These are phyloP conservation scores for Bretschneidera sinensis DNA, from an alignment of 345 rosid species.

Conservation along the genomic window DNA sequence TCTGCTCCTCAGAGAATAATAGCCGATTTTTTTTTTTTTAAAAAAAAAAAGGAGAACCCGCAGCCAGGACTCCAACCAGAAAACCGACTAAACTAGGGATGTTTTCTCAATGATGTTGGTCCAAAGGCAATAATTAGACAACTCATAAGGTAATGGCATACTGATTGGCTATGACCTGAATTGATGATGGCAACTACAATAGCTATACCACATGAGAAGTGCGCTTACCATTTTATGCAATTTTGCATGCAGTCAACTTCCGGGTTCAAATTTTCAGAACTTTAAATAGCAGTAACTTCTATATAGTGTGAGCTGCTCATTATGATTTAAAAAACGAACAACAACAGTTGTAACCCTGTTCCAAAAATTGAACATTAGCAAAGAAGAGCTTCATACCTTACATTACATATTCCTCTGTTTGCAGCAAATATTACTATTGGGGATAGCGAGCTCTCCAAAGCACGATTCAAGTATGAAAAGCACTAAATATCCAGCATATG, in stretches of 20 bases:
- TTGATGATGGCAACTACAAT: too few relatives aligned
- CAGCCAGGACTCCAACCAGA: too few relatives aligned
- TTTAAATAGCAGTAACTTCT: background rate
- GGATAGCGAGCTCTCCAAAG: conserved; percentile 90
- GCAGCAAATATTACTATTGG: conserved; percentile 98
- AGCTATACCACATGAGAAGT: background rate
- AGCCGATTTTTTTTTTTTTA: too few relatives aligned
- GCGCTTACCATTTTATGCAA: background rate
- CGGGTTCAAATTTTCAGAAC: background rate
- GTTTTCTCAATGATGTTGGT: too few relatives aligned
- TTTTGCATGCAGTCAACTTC: background rate
- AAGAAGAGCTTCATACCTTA: conserved; percentile 52
- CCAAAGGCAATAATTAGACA: too few relatives aligned
- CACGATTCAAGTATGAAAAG: conserved; percentile 94
- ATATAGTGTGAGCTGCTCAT: background rate
- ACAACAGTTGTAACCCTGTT: background rate
- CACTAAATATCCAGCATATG: conserved; percentile 99
- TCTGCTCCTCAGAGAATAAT: too few relatives aligned
- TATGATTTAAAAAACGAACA: too few relatives aligned
- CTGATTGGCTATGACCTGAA: too few relatives aligned
- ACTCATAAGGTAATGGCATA: too few relatives aligned
- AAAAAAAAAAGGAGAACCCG: too few relatives aligned
- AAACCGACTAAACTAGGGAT: too few relatives aligned
- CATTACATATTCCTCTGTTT: conserved; percentile 92
- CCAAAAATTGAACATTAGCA: background rate